Percentiles rank a stretch among this genome's conserved stretches.
These are phyloP conservation scores for Termitomyces sp. DNA, from an alignment of 1,284 basidiomycete genomes.

Conservation along the genomic window DNA sequence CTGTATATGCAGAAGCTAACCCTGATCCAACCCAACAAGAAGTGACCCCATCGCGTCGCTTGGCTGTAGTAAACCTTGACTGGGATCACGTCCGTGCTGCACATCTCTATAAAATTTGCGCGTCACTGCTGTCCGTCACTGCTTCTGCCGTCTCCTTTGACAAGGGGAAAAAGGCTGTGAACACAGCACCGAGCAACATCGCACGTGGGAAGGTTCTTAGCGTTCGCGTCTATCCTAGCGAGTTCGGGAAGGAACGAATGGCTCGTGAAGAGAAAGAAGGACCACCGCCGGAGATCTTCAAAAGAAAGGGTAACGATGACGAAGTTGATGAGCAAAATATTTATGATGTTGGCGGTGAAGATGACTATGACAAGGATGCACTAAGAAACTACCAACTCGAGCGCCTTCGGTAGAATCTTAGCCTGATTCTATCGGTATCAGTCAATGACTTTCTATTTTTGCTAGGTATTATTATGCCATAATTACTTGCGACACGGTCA, in stretches of 20 bases:
- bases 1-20: slow-evolving; percentile 51
- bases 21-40: slow-evolving; percentile 27
- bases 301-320: slow-evolving; percentile 39
- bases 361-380: slow-evolving; percentile 84
- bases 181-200: slow-evolving; percentile 18
- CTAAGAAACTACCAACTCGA: slow-evolving; percentile 93
- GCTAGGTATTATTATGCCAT: slow-evolving; percentile 94
- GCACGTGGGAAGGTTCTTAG: slow-evolving; percentile 62
- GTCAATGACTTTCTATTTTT: slow-evolving; percentile 5
- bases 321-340: slow-evolving; percentile 62
- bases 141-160: slow-evolving; percentile 25
- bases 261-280: slow-evolving; percentile 86
- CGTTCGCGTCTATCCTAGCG: slow-evolving; percentile 86
- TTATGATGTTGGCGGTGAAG: slow-evolving; percentile 62
- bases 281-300: slow-evolving; percentile 85
- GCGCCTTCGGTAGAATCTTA: slow-evolving; percentile 69
- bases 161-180: not conserved
- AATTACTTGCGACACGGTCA: slow-evolving; percentile 80
- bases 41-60: slow-evolving; percentile 58
- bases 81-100: slow-evolving; percentile 94
- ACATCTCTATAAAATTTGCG: slow-evolving; percentile 92
- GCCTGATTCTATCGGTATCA: slow-evolving; percentile 1
- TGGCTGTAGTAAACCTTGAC: slow-evolving; percentile 95
- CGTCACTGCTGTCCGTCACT: slow-evolving; percentile 74
- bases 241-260: slow-evolving; percentile 91